These are phyloP conservation scores for Elsinoe ampelina DNA, from an alignment of 2,329 filamentous ascomycete species.

Conservation along the genomic window DNA sequence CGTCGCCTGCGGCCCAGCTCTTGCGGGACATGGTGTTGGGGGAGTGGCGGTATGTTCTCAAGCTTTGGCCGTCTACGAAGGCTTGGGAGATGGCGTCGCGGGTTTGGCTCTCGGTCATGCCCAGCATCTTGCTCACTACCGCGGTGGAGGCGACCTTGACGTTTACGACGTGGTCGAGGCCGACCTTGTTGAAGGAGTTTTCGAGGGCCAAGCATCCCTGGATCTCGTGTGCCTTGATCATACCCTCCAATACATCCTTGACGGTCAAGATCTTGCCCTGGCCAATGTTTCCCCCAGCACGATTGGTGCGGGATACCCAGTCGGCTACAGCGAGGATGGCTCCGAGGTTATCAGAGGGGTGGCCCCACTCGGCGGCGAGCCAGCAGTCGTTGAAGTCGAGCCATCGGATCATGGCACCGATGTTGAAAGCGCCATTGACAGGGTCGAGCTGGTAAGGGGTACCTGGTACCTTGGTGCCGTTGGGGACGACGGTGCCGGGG, in stretches of 20 bases:
- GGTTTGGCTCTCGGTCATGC: conserved; percentile 79
- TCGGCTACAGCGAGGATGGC: conserved; percentile 94
- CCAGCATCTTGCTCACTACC: conserved; percentile 91
- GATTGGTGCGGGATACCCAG: conserved; percentile 92
- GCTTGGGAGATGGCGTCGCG: conserved; percentile 93
- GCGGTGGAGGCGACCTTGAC: conserved; percentile 96
- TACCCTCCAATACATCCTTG: conserved; percentile 84
- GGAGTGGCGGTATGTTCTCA: conserved; percentile 93
- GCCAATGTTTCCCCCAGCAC: conserved; percentile 65
- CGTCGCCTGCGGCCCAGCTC: conserved; percentile 97
- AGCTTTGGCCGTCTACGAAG: conserved; percentile 90
- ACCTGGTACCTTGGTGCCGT: conserved; percentile 82
- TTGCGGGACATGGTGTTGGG: conserved; percentile 99
- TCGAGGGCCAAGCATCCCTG: conserved; percentile 93
- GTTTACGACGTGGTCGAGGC: conserved; percentile 91
- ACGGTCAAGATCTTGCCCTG: conserved; percentile 75
- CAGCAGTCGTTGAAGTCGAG: conserved; percentile 99
- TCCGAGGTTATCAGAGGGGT: conserved; percentile 95
- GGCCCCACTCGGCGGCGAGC: conserved; percentile 97
- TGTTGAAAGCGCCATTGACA: conserved; percentile 95
- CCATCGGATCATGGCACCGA: conserved; percentile 97
- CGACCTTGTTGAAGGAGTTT: conserved; percentile 99
- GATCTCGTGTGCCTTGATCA: conserved; percentile 96
- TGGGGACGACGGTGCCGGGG: conserved; percentile 80
- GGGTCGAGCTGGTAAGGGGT: conserved; percentile 93